phyloP scores from a whole-genome alignment of 2,329 filamentous ascomycete genomes.

The Pestalotiopsis sp. region DNA sequence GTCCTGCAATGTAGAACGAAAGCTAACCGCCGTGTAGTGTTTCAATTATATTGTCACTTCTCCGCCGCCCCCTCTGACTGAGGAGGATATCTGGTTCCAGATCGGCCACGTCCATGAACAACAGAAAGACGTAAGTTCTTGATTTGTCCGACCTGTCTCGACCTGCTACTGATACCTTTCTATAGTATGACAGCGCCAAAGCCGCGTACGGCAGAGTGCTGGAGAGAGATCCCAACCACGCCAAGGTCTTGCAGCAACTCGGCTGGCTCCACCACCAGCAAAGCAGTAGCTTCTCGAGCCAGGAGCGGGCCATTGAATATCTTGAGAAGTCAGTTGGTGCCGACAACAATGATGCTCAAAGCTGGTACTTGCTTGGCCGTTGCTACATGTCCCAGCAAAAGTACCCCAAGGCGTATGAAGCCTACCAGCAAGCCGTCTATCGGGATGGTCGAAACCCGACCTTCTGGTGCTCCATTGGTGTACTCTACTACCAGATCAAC shows the following conservation, averaged over 20 bases:
- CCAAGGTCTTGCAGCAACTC: conserved; percentile 96
- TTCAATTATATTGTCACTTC: conserved; percentile 98
- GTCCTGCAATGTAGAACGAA: conserved; percentile 10
- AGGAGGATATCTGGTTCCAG: conserved; percentile 99
- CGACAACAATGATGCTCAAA: conserved; percentile 93
- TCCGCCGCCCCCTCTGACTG: conserved; percentile 87
- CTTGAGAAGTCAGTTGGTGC: conserved; percentile 94
- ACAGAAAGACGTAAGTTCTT: conserved; percentile 87
- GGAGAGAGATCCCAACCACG: conserved; percentile 92
- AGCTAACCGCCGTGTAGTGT: conserved; percentile 62
- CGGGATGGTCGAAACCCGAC: conserved; percentile 96
- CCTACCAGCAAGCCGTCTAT: conserved; percentile 98
- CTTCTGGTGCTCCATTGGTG: conserved; percentile 99
- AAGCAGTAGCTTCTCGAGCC: conserved; percentile 85
- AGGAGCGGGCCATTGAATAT: conserved; percentile 96
- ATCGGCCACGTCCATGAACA: conserved; percentile 99
- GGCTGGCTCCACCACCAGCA: conserved; percentile 98
- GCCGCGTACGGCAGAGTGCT: conserved; percentile 89
- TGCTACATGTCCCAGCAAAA: conserved; percentile 99
- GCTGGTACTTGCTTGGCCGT: conserved; percentile 95
- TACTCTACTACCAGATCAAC: conserved; percentile 99
- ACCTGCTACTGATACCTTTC: conserved; percentile 25
- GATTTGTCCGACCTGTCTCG: neutral
- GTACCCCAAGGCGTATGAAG: conserved; percentile 97
- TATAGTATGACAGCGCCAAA: conserved; percentile 89